A percentile compares a stretch with the other conserved stretches of the same genome.
These are phyloP conservation scores for Xylaria sp. DNA, from an alignment of 2,329 filamentous ascomycete genomes.

Conservation along the genomic window DNA sequence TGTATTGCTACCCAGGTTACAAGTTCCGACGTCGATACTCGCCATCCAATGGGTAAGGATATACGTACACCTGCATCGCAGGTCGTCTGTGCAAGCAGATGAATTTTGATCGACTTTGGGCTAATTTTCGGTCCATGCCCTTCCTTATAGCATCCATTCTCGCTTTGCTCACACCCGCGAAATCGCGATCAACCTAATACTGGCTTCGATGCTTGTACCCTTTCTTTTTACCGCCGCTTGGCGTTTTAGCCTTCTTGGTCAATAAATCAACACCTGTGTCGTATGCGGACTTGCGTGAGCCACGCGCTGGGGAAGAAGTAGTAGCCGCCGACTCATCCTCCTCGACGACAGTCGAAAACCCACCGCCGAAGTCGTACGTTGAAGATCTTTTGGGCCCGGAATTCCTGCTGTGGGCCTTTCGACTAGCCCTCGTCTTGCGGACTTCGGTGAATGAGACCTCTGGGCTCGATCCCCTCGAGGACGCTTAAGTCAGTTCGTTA, in stretches of 20 bases:
- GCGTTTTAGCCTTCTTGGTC: constrained; percentile 35
- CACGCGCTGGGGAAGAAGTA: constrained; percentile 28
- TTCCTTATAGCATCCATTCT: not conserved
- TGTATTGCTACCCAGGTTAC: not conserved
- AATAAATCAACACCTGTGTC: constrained; percentile 32
- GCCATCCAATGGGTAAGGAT: not conserved
- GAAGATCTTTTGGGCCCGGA: constrained; percentile 32
- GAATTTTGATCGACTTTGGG: not conserved
- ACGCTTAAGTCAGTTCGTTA: constrained; percentile 38
- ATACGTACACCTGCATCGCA: not conserved
- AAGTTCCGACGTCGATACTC: not conserved
- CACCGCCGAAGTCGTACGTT: constrained; percentile 33
- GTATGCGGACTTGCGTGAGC: constrained; percentile 32
- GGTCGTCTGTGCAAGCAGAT: not conserved
- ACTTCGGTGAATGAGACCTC: constrained; percentile 46
- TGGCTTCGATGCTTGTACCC: constrained; percentile 36
- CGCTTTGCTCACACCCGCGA: not conserved
- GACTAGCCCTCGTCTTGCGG: constrained; percentile 45
- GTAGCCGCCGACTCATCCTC: constrained; percentile 29
- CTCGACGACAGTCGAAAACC: constrained; percentile 33
- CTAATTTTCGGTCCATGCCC: not conserved
- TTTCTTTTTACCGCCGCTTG: constrained; percentile 38
- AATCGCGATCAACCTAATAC: constrained; percentile 22
- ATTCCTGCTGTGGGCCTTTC: constrained; percentile 43
- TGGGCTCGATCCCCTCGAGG: constrained; percentile 42